Percentiles rank a stretch among this genome's conserved stretches.
Conservation (phyloP, 495 filamentous ascomycete species). For the Halenospora varia region DNA sequence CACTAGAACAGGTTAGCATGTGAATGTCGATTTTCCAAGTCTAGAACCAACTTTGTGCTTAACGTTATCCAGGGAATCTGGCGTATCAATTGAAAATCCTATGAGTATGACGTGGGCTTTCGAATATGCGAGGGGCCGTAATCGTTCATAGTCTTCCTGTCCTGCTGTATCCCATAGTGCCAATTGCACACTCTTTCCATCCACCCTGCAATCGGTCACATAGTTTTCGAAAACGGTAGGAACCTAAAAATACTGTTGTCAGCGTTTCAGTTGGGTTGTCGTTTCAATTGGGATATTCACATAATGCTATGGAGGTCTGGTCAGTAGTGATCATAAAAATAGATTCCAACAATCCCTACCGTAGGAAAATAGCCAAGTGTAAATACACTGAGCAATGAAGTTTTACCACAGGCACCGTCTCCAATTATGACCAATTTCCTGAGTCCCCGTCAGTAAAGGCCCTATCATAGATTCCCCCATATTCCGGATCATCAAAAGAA, state of each 20-base stretch:
- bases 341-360: constrained; percentile 44
- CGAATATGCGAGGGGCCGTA: constrained; percentile 93
- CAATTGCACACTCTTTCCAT: constrained; percentile 96
- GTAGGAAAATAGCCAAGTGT: constrained; percentile 98
- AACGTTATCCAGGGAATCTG: constrained; percentile 96
- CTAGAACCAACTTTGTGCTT: constrained; percentile 76
- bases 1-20: constrained; percentile 53
- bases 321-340: constrained; percentile 4
- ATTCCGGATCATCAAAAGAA: too few relatives aligned
- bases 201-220: constrained; percentile 96
- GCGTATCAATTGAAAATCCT: constrained; percentile 92
- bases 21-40: constrained; percentile 8
- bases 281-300: constrained; percentile 44
- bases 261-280: background rate
- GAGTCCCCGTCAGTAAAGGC: background rate
- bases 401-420: constrained; percentile 98
- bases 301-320: constrained; percentile 54
- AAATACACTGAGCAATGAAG: constrained; percentile 95
- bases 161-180: constrained; percentile 99
- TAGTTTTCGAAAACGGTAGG: constrained; percentile 99
- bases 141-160: constrained; percentile 95
- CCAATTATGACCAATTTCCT: constrained; percentile 99
- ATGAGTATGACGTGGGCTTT: constrained; percentile 98
- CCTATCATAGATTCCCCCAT: background rate
- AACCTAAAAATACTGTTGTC: constrained; percentile 52